Evolutionary conservation across 2,329 filamentous ascomycete species (phyloP).

Genomic region (Gnomoniopsis smithogilvyi): DNA sequence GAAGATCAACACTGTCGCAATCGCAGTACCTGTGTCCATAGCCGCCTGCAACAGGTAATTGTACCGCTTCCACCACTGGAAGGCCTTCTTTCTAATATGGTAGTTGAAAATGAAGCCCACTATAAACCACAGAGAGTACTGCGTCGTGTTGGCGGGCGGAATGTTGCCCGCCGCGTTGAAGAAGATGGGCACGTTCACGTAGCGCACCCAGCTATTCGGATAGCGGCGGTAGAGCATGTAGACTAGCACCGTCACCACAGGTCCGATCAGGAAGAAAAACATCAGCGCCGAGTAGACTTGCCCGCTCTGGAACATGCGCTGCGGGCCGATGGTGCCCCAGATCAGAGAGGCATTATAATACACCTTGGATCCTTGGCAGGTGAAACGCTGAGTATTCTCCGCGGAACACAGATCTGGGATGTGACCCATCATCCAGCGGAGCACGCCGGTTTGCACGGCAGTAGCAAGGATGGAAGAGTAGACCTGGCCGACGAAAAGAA

Average conservation of each 20-base stretch:
- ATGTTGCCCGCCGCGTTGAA: slow-evolving; percentile 32
- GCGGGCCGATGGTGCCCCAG: slow-evolving; percentile 31
- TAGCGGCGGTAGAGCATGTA: slow-evolving; percentile 27
- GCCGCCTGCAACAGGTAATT: slow-evolving; percentile 28
- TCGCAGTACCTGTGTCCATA: slow-evolving; percentile 31
- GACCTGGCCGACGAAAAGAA: slow-evolving; percentile 31
- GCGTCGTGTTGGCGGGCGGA: slow-evolving; percentile 29
- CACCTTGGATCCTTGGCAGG: slow-evolving; percentile 30
- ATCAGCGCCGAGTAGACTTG: slow-evolving; percentile 28
- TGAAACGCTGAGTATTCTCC: slow-evolving; percentile 29
- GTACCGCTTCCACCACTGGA: slow-evolving; percentile 31
- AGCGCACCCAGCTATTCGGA: slow-evolving; percentile 29
- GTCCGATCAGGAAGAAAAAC: slow-evolving; percentile 31
- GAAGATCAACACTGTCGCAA: slow-evolving; percentile 30
- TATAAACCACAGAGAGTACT: slow-evolving; percentile 31
- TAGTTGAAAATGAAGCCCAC: slow-evolving; percentile 30
- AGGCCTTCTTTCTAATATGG: slow-evolving; percentile 26
- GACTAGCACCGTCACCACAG: slow-evolving; percentile 28
- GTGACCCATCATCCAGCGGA: slow-evolving; percentile 27
- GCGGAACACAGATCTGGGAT: slow-evolving; percentile 27
- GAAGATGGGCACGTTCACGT: slow-evolving; percentile 31
- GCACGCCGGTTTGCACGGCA: slow-evolving; percentile 27
- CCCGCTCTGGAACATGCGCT: slow-evolving; percentile 29
- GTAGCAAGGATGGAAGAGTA: slow-evolving; percentile 31
- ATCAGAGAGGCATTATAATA: slow-evolving; percentile 31